These are phyloP conservation scores for Cutaneotrichosporon daszewskae DNA, from an alignment of 1,284 basidiomycete species.

Conservation along the genomic window DNA sequence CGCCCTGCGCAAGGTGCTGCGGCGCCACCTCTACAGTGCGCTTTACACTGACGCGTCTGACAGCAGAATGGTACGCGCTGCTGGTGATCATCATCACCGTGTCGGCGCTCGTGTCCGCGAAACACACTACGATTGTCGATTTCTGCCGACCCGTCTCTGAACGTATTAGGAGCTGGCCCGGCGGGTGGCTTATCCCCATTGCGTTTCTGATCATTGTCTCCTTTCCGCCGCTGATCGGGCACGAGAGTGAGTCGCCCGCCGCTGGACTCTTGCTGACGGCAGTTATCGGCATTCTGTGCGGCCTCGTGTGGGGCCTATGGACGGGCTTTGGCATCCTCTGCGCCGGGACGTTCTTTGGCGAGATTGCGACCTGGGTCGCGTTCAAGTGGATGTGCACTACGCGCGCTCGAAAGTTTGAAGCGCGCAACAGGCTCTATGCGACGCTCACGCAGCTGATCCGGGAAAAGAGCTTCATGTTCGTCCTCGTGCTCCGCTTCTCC, in stretches of 20 bases:
- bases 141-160: constrained; percentile 31
- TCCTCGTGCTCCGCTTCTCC: constrained; percentile 40
- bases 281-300: constrained; percentile 41
- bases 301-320: constrained; percentile 39
- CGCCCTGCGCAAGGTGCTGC: constrained; percentile 17
- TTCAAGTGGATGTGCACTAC: constrained; percentile 41
- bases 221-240: constrained; percentile 38
- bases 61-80: constrained; percentile 42
- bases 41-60: constrained; percentile 1
- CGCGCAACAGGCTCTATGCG: constrained; percentile 40
- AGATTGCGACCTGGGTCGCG: constrained; percentile 38
- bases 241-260: constrained; percentile 27
- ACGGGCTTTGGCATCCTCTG: constrained; percentile 40
- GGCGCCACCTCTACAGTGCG: constrained; percentile 33
- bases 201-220: constrained; percentile 29
- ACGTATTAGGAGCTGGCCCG: constrained; percentile 36
- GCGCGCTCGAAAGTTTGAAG: constrained; percentile 39
- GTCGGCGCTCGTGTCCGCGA: constrained; percentile 30
- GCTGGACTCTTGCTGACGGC: not conserved
- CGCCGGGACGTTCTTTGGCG: constrained; percentile 43
- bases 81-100: constrained; percentile 29
- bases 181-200: constrained; percentile 40
- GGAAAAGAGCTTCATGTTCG: constrained; percentile 44
- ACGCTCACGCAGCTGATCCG: constrained; percentile 39
- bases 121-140: constrained; percentile 37